phyloP scores from a whole-genome alignment of 2,329 filamentous ascomycete species.

The Colletotrichum cuscutae region DNA sequence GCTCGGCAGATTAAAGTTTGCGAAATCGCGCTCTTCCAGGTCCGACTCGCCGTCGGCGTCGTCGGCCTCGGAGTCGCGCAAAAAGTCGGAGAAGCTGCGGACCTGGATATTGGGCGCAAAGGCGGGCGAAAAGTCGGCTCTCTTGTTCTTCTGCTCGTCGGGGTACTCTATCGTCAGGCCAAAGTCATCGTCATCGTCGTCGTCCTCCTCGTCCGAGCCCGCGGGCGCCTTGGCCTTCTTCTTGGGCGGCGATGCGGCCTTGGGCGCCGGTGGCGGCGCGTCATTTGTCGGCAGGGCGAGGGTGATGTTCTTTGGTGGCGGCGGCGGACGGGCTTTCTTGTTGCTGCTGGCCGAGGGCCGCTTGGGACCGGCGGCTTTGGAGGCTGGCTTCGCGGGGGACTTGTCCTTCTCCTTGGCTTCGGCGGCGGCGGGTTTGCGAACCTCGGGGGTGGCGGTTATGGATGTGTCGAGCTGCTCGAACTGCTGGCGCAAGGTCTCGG shows the following conservation, averaged over 20 bases:
- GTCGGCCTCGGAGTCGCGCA: conserved; percentile 57
- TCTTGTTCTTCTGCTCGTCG: conserved; percentile 49
- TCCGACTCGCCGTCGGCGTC: conserved; percentile 59
- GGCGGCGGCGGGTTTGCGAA: conserved; percentile 38
- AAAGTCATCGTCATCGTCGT: conserved; percentile 66
- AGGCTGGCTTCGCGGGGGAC: conserved; percentile 33
- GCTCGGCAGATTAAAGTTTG: conserved; percentile 62
- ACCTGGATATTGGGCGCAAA: conserved; percentile 49
- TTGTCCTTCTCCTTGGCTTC: conserved; percentile 30
- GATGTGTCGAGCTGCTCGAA: conserved; percentile 70
- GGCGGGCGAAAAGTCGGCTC: conserved; percentile 59
- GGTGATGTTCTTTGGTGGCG: conserved; percentile 50
- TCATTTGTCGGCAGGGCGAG: conserved; percentile 48
- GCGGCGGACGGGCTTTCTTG: conserved; percentile 38
- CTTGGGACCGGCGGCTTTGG: conserved; percentile 36
- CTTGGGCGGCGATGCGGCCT: conserved; percentile 26
- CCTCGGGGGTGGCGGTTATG: conserved; percentile 39
- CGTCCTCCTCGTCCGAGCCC: conserved; percentile 62
- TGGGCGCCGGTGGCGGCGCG: conserved; percentile 35
- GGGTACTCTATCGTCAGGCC: conserved; percentile 70
- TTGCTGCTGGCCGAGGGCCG: conserved; percentile 39
- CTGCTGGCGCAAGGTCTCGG: conserved; percentile 71
- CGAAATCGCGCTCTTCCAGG: conserved; percentile 52
- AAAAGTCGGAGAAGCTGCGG: conserved; percentile 65
- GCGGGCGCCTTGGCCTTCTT: conserved; percentile 46